Evolutionary conservation across 345 rosid genomes (phyloP).

Genomic region (Euphorbia peplus): DNA sequence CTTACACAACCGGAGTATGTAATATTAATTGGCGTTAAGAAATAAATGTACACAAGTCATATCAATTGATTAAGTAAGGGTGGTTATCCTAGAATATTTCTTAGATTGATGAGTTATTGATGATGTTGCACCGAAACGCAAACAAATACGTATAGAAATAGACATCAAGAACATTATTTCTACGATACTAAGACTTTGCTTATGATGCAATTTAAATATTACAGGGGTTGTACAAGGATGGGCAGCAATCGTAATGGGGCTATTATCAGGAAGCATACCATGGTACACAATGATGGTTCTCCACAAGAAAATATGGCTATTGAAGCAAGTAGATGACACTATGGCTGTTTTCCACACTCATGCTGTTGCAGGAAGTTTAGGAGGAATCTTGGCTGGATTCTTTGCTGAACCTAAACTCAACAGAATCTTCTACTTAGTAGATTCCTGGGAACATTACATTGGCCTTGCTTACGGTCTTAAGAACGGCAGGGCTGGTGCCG

Average conservation of each 20-base stretch:
- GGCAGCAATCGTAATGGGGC: slow-evolving; percentile 66
- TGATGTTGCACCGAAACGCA: too few species aligned
- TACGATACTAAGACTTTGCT: too few species aligned
- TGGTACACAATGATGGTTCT: slow-evolving; percentile 79
- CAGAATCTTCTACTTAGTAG: slow-evolving; percentile 42
- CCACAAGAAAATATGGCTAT: slow-evolving; percentile 56
- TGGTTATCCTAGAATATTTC: too few species aligned
- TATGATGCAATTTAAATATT: background rate
- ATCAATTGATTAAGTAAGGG: too few species aligned
- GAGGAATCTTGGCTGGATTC: slow-evolving; percentile 62
- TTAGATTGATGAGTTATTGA: too few species aligned
- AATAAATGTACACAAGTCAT: too few species aligned
- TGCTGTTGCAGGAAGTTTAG: slow-evolving; percentile 60
- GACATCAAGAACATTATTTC: too few species aligned
- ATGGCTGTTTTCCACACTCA: slow-evolving; percentile 74
- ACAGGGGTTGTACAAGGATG: slow-evolving; percentile 71
- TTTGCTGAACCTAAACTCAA: slow-evolving; percentile 59
- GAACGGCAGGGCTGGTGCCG: slow-evolving; percentile 25
- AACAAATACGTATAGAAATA: too few species aligned
- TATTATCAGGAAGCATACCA: slow-evolving; percentile 65
- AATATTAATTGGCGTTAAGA: too few species aligned
- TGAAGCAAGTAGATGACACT: slow-evolving; percentile 61
- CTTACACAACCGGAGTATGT: too few species aligned
- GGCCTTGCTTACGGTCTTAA: slow-evolving; percentile 52
- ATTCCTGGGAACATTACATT: slow-evolving; percentile 41